These are phyloP conservation scores for Cyberlindnera lachancei DNA, from an alignment of 805 yeast species.

Conservation along the genomic window DNA sequence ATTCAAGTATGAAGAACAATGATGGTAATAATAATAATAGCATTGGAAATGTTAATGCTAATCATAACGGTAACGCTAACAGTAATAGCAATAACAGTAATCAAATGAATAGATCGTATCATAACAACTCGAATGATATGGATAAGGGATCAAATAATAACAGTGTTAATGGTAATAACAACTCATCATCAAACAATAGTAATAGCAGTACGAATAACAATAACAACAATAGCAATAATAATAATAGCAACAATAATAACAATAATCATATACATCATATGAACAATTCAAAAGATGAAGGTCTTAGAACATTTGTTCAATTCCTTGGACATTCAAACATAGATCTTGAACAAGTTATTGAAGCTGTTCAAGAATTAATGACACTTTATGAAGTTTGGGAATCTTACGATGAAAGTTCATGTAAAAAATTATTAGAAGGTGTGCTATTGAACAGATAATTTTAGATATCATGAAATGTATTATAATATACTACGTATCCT, in stretches of 20 bases:
- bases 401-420: constrained; percentile 54
- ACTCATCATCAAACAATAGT: neutral
- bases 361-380: constrained; percentile 77
- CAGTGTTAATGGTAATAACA: neutral
- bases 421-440: constrained; percentile 19
- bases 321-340: constrained; percentile 73
- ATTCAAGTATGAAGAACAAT: too few species aligned
- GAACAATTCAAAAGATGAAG: constrained; percentile 21
- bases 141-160: neutral
- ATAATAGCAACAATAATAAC: neutral
- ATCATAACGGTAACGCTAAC: neutral
- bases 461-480: too few species aligned
- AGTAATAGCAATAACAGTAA: neutral
- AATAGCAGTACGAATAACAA: neutral
- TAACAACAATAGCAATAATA: neutral
- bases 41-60: neutral
- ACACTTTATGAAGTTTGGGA: constrained; percentile 84
- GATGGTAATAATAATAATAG: too few species aligned
- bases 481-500: too few species aligned
- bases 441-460: constrained; percentile 16
- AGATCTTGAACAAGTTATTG: constrained; percentile 69
- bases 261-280: neutral
- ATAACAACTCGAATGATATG: too few species aligned
- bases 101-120: too few species aligned
- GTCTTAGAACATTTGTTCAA: constrained; percentile 49